phyloP scores from a whole-genome alignment of 2,329 filamentous ascomycete genomes.

The Purpureocillium takamizusanense region DNA sequence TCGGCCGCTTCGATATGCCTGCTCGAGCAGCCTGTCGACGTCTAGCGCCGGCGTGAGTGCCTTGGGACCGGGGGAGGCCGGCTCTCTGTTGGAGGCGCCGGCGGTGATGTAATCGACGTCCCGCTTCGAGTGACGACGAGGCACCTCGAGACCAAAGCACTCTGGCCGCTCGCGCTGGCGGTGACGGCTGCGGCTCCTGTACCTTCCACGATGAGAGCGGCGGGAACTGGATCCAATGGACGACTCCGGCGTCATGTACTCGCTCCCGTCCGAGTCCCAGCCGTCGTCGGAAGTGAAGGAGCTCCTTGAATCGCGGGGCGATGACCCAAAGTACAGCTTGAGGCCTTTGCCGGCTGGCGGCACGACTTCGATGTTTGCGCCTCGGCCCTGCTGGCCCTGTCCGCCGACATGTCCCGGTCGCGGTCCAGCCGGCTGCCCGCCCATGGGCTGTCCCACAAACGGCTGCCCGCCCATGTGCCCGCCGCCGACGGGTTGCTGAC shows the following conservation, averaged over 20 bases:
- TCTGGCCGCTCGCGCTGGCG: constrained; percentile 8
- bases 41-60: not conserved
- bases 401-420: not conserved
- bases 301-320: constrained; percentile 8
- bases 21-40: not conserved
- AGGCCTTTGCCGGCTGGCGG: not conserved
- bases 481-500: no score
- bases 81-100: not conserved
- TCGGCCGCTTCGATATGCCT: not conserved
- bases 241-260: constrained; percentile 10
- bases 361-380: not conserved
- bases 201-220: constrained; percentile 4
- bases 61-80: not conserved
- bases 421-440: no score
- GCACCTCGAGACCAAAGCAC: constrained; percentile 5
- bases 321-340: constrained; percentile 1
- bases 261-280: constrained; percentile 5
- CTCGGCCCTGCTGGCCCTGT: not conserved
- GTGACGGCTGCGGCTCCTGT: constrained; percentile 6
- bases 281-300: constrained; percentile 6
- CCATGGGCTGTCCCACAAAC: no score
- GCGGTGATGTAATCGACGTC: not conserved
- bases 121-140: constrained; percentile 1
- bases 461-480: no score
- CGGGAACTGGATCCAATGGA: constrained; percentile 9